phyloP scores from a whole-genome alignment of 257 asterid species.

The Phtheirospermum japonicum region DNA sequence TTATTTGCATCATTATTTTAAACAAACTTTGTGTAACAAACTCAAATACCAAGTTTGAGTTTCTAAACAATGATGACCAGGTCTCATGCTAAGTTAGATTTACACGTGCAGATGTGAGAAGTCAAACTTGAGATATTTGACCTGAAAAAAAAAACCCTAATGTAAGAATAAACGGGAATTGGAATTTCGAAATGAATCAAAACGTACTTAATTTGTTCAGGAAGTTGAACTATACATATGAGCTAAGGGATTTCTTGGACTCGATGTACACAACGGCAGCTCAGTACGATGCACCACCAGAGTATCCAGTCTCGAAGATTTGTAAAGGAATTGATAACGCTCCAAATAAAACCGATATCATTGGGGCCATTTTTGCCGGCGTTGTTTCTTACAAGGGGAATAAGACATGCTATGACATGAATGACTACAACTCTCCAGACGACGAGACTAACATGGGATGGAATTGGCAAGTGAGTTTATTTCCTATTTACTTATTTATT shows the following conservation, averaged over 20 bases:
- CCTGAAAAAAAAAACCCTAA: no score
- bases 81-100: no score
- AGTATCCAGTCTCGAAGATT: conserved; percentile 43
- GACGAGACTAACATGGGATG: conserved; percentile 45
- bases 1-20: no score
- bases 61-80: no score
- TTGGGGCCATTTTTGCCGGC: conserved; percentile 53
- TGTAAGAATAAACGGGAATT: no score
- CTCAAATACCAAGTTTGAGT: no score
- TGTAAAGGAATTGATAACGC: conserved; percentile 59
- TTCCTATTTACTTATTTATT: not conserved
- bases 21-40: not conserved
- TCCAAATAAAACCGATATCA: conserved; percentile 34
- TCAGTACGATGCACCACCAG: conserved; percentile 50
- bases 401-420: conserved; percentile 33
- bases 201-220: conserved; percentile 27
- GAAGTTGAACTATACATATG: conserved; percentile 31
- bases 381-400: conserved; percentile 35
- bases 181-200: no score
- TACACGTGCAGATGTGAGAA: no score
- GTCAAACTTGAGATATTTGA: no score
- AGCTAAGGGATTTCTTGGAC: conserved; percentile 47
- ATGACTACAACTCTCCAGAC: not conserved
- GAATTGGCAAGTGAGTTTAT: conserved; percentile 64
- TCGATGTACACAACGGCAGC: conserved; percentile 43